Base-by-base conservation (phyloP, 192 early-diverging fungal species). In the Linnemannia hyalina region DNA sequence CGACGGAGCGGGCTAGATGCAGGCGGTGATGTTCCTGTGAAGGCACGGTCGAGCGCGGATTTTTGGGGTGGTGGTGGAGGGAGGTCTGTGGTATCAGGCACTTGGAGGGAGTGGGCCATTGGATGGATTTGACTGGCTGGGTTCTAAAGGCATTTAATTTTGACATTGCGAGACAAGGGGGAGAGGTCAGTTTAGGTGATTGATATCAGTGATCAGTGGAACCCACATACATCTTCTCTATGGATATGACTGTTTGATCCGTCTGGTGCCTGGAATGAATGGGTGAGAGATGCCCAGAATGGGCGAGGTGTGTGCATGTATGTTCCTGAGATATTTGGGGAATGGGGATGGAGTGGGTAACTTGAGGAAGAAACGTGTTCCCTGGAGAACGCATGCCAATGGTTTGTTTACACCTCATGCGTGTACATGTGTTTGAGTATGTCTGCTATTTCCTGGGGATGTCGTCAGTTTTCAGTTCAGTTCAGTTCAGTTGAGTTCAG, bases 1-100 rank as follows among this genome's bases (percentile, higher is more conserved):
- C 60, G 60, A 65, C 60, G 60, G 23, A 65, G 60, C 2, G 60
- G 60, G 60, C 55, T 60, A 60, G 55, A 60, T 29, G n/a, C n/a
- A 11, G 55, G 55, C n/a, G 55, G 55, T 6, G 55, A 60, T 6
- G 55, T 10, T 23, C 15, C 22, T 6, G 55, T 60, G n/a, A 26
- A 60, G 29, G 26, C 9, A 32, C 60, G 60, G 32, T 65, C 60
- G 11, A 32, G 60, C 11, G 26, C 29, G 26, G 26, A 4, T 32
- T 65, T 65, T 65, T 9, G 11, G 3, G 60, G 55, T 60, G 55
- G 55, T 29, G 55, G 55, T 26, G 55, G n/a, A 23, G 60, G 49
- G n/a, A 15, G 60, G 26, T 26, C 60, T 13, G 26, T 15, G 13
- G 60, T 32, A 11, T 65, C 60, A 15, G 60, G 26, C n/a, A 29